phyloP scores from a whole-genome alignment of 2,329 filamentous ascomycete species.

The Calonectria ilicicola region DNA sequence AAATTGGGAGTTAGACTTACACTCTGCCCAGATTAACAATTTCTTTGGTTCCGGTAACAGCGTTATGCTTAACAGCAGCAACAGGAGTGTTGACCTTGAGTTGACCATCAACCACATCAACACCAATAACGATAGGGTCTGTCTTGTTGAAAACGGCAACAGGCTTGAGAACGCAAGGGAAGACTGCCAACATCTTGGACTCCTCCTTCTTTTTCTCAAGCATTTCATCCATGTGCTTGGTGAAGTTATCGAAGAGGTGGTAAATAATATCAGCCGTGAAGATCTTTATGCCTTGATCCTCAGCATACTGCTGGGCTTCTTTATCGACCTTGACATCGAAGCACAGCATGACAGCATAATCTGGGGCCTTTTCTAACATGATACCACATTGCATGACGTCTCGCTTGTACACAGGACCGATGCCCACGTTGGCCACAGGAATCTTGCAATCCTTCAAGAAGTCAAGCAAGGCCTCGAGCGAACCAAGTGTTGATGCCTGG shows the following conservation, averaged over 20 bases:
- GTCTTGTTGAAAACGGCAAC: constrained; percentile 99
- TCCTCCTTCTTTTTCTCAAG: constrained; percentile 96
- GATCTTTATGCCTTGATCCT: constrained; percentile 95
- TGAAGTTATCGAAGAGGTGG: constrained; percentile 97
- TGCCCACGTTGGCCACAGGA: constrained; percentile 95
- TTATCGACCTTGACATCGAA: constrained; percentile 99
- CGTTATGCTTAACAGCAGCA: constrained; percentile 85
- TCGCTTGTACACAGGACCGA: constrained; percentile 97
- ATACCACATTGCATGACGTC: constrained; percentile 95
- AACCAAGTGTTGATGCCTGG: constrained; percentile 96
- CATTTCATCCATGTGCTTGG: constrained; percentile 90
- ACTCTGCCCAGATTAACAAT: constrained; percentile 90
- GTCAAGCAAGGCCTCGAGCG: constrained; percentile 93
- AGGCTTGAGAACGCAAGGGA: constrained; percentile 90
- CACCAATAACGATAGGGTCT: constrained; percentile 91
- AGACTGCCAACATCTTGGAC: constrained; percentile 93
- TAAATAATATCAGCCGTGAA: constrained; percentile 99
- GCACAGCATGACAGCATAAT: constrained; percentile 99
- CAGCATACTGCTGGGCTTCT: constrained; percentile 90
- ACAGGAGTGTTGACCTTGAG: constrained; percentile 91
- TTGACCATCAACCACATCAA: constrained; percentile 93
- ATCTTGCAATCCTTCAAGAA: constrained; percentile 98
- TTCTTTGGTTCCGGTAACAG: constrained; percentile 84
- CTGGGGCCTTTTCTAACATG: constrained; percentile 95
- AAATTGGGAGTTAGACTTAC: constrained; percentile 67